phyloP scores from a whole-genome alignment of 306 rosid species.

The Begonia peltatifolia region DNA sequence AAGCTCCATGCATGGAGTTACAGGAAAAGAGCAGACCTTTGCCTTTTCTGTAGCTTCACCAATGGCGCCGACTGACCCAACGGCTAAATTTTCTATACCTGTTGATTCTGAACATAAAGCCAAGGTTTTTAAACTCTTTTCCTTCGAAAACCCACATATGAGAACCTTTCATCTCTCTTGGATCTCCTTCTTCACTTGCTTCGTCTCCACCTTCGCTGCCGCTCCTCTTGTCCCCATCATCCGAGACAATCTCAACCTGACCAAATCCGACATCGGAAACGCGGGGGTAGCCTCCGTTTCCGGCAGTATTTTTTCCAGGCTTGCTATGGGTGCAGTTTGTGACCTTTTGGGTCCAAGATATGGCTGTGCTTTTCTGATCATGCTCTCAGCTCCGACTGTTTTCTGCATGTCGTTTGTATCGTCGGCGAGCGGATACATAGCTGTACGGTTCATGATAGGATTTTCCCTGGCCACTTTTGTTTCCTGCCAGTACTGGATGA shows the following conservation, averaged over 20 bases:
- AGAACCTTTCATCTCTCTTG: slow-evolving; percentile 93
- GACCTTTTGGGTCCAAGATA: slow-evolving; percentile 72
- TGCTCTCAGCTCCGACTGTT: slow-evolving; percentile 2
- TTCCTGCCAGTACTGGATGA: slow-evolving; percentile 96
- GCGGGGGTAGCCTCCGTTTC: slow-evolving; percentile 91
- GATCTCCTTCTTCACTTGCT: slow-evolving; percentile 85
- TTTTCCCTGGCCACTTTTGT: slow-evolving; percentile 86
- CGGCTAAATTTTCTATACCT: slow-evolving; percentile 52
- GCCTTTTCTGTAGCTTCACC: slow-evolving; percentile 62
- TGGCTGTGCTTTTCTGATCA: slow-evolving; percentile 37
- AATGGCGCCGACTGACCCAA: slow-evolving; percentile 45
- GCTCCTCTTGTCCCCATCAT: slow-evolving; percentile 44
- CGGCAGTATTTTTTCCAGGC: slow-evolving; percentile 72
- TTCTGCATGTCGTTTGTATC: slow-evolving; percentile 59
- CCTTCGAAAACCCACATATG: slow-evolving; percentile 84
- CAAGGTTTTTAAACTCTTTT: slow-evolving; percentile 54
- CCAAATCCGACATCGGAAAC: slow-evolving; percentile 64
- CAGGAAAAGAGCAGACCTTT: slow-evolving; percentile 60
- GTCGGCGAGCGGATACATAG: slow-evolving; percentile 45
- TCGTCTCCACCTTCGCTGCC: slow-evolving; percentile 75
- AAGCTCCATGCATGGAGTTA: slow-evolving; percentile 96
- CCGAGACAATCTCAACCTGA: slow-evolving; percentile 17
- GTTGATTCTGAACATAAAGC: slow-evolving; percentile 82
- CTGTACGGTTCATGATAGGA: slow-evolving; percentile 72
- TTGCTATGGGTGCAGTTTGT: slow-evolving; percentile 66